Percentiles rank a stretch among this genome's conserved stretches.
phyloP scores from a whole-genome alignment of 805 yeast species.

The Clavispora vitiphila region DNA sequence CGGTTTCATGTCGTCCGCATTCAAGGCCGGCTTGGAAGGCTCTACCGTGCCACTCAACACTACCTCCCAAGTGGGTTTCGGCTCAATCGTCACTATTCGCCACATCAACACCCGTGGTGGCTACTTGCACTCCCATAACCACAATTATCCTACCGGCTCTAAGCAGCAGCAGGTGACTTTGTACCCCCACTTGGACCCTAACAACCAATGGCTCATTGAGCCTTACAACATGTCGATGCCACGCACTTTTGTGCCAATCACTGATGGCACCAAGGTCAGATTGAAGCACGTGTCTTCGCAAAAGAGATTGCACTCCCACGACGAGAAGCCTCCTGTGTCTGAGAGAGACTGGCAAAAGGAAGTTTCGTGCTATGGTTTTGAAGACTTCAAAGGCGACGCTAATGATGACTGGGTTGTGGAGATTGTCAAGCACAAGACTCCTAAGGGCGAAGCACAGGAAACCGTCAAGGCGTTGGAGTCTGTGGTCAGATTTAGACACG shows the following conservation, averaged over 20 bases:
- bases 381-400: conserved; percentile 75
- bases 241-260: conserved; percentile 57
- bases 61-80: conserved; percentile 65
- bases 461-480: conserved; percentile 63
- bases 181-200: conserved; percentile 72
- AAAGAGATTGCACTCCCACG: conserved; percentile 77
- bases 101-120: conserved; percentile 74
- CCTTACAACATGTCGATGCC: conserved; percentile 56
- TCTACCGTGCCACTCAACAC: conserved; percentile 56
- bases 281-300: conserved; percentile 53
- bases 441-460: conserved; percentile 47
- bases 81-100: conserved; percentile 61
- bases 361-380: conserved; percentile 70
- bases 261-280: conserved; percentile 68
- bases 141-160: conserved; percentile 70
- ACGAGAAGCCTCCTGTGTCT: conserved; percentile 72
- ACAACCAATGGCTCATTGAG: conserved; percentile 71
- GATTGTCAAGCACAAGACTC: conserved; percentile 52
- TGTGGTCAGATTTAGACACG: conserved; percentile 69
- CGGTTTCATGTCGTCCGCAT: conserved; percentile 67
- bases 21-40: conserved; percentile 59
- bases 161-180: conserved; percentile 79
- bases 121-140: conserved; percentile 76
- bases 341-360: conserved; percentile 83
- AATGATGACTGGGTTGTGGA: conserved; percentile 80